Evolutionary conservation across 2,329 filamentous ascomycete species (phyloP).

Genomic region (Hypoxylon sp.): DNA sequence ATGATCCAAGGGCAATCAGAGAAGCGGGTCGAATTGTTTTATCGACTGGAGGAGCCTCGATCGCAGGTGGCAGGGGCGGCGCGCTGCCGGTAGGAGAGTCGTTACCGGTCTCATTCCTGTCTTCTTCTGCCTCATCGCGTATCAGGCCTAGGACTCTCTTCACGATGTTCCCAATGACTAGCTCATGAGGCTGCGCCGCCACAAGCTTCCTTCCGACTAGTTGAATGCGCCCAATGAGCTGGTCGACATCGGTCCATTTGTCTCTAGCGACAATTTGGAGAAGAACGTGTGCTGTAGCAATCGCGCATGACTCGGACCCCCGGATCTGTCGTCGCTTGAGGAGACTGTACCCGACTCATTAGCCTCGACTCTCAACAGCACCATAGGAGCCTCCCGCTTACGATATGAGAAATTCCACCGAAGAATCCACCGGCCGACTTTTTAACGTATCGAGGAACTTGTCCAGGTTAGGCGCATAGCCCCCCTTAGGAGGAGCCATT

Average conservation of each 20-base stretch:
- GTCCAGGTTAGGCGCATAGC: conserved; percentile 78
- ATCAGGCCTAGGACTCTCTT: conserved; percentile 90
- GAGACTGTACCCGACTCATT: conserved; percentile 66
- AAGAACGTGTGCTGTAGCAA: conserved; percentile 90
- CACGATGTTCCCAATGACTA: conserved; percentile 94
- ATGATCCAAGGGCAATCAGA: conserved; percentile 72
- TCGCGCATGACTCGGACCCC: conserved; percentile 88
- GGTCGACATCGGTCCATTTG: conserved; percentile 81
- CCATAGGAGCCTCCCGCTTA: conserved; percentile 58
- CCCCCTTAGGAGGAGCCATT: conserved; percentile 70
- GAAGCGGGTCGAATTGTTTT: conserved; percentile 67
- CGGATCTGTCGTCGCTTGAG: conserved; percentile 92
- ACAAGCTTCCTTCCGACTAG: conserved; percentile 82
- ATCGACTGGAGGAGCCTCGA: conserved; percentile 34
- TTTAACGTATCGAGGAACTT: conserved; percentile 86
- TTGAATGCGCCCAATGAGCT: conserved; percentile 84
- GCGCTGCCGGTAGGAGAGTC: conserved; percentile 68
- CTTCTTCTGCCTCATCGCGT: conserved; percentile 88
- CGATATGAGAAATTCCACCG: conserved; percentile 87
- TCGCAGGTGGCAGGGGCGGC: conserved; percentile 42
- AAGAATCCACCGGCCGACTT: conserved; percentile 79
- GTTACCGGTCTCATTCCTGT: conserved; percentile 73
- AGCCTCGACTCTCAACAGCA: conserved; percentile 39
- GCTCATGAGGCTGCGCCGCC: conserved; percentile 87
- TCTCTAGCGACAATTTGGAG: conserved; percentile 86